Percentiles rank a stretch among this genome's conserved stretches.
Evolutionary conservation across 495 filamentous ascomycete genomes (phyloP).

Genomic region (Penicillium canescens): DNA sequence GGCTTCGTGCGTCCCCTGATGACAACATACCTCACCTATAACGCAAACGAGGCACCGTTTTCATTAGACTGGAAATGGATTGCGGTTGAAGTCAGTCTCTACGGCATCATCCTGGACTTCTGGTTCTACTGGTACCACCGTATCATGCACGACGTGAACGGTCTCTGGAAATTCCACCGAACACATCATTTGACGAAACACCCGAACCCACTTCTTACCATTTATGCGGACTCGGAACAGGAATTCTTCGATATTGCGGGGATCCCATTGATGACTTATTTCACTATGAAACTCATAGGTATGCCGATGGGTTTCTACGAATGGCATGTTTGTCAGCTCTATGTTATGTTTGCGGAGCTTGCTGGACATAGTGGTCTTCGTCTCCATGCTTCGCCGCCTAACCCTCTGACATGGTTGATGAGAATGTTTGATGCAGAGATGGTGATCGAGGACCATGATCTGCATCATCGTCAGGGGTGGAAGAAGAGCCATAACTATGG

Average conservation of each 20-base stretch:
- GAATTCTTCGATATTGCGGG: slow-evolving; percentile 16
- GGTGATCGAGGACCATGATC: slow-evolving; percentile 22
- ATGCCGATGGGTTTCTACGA: slow-evolving; percentile 22
- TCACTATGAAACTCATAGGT: slow-evolving; percentile 9
- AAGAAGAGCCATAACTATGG: slow-evolving; percentile 22
- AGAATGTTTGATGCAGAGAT: slow-evolving; percentile 13
- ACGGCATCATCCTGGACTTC: slow-evolving; percentile 15
- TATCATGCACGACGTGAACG: slow-evolving; percentile 13
- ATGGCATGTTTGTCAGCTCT: slow-evolving; percentile 19
- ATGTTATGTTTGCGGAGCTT: slow-evolving; percentile 16
- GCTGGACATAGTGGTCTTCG: slow-evolving; percentile 17
- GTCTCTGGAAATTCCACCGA: slow-evolving; percentile 16
- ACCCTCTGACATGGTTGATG: slow-evolving; percentile 14
- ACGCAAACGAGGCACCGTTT: slow-evolving; percentile 43
- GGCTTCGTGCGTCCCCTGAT: slow-evolving; percentile 11
- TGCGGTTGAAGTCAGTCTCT: slow-evolving; percentile 9
- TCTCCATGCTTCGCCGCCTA: slow-evolving; percentile 13
- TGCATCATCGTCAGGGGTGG: slow-evolving; percentile 24
- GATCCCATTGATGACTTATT: slow-evolving; percentile 10
- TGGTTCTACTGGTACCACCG: slow-evolving; percentile 21
- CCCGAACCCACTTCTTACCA: slow-evolving; percentile 11
- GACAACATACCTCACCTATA: slow-evolving; percentile 14
- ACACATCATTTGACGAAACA: slow-evolving; percentile 17
- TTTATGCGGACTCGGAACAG: slow-evolving; percentile 15
- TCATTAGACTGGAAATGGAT: slow-evolving; percentile 11